These are phyloP conservation scores for Casuarina equisetifolia DNA, from an alignment of 306 rosid genomes.

Conservation along the genomic window DNA sequence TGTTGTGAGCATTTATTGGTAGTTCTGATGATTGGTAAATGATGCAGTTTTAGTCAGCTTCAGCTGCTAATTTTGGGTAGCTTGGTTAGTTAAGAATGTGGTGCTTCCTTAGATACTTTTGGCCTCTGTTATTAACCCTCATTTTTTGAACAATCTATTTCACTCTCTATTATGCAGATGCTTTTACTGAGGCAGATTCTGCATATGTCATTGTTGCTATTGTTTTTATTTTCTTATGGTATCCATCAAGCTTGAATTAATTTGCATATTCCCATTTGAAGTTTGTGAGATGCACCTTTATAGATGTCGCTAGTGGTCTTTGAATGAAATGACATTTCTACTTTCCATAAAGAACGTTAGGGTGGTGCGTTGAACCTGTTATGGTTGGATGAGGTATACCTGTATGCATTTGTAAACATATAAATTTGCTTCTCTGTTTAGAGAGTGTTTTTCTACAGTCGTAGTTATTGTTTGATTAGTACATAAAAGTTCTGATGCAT, in stretches of 20 bases:
- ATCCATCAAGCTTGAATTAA: background rate
- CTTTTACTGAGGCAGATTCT: background rate
- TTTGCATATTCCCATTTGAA: background rate
- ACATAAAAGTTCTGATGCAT: background rate
- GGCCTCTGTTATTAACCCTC: background rate
- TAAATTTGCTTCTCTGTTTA: background rate
- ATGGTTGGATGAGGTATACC: background rate
- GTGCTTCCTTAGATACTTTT: background rate
- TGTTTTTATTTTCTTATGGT: background rate
- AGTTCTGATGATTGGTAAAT: background rate
- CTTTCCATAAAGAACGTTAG: background rate
- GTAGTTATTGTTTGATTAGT: background rate
- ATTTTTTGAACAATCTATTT: background rate
- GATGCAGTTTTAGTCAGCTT: background rate
- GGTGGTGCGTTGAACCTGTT: background rate
- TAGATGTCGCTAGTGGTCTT: background rate
- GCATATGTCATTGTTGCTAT: background rate
- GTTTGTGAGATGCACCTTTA: background rate
- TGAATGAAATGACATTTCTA: background rate
- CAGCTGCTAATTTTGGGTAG: background rate
- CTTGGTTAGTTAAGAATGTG: background rate
- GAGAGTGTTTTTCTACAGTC: background rate
- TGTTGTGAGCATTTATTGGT: background rate
- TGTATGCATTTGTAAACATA: background rate
- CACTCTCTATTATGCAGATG: background rate